Evolutionary conservation across 139 green algal genomes (phyloP), one percentile per base, ranked within the genome.

Genomic region (Micractinium conductrix): DNA sequence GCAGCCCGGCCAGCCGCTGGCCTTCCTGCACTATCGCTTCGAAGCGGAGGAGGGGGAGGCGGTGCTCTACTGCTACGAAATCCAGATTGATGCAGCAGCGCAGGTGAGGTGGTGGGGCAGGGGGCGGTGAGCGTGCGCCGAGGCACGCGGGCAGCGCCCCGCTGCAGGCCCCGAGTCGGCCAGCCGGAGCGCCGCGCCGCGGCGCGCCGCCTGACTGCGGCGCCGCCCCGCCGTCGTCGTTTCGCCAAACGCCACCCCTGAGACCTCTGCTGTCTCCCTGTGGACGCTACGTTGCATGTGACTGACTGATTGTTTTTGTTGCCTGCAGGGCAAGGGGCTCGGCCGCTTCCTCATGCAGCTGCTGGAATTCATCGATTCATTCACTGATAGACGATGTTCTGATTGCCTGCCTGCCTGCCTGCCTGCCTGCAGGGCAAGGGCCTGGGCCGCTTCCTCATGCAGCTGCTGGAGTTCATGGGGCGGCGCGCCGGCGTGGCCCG

Each of bases 11-110:
- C 44, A 74, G 28, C 78, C 87, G 35, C 63, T 84, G 50, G 90
- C 70, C 6, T 93, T 91, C 74, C 62, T 92, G 73, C 90, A 93
- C 80, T 87, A 87, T 2, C 86, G 90, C 10, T 93, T 81, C 78
- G 90, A 93, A 33, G 50, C 75, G 62, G 90, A 93, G 67, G 82
- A 89, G 24, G 83, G 63, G 2, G 73, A 79, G 38, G 80, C 86
- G 17, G 86, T 93, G 38, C 58, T 93, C 8, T 93, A 93, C 63
- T 63, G 90, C 43, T 93, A 93, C 53, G 90, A 93, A 63, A 81
- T 93, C 28, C 86, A 89, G 70, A 63, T 87, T 19, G 74, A 21
- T 21, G 22, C 33, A 3, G 40, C 60, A 12, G 62, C 17, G 9
- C 70, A 80, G 69, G 80, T 85, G 50, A n/a, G 79, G 9, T 48